These are phyloP conservation scores for Daldinia sp. DNA, from an alignment of 2,329 filamentous ascomycete species.

Conservation along the genomic window DNA sequence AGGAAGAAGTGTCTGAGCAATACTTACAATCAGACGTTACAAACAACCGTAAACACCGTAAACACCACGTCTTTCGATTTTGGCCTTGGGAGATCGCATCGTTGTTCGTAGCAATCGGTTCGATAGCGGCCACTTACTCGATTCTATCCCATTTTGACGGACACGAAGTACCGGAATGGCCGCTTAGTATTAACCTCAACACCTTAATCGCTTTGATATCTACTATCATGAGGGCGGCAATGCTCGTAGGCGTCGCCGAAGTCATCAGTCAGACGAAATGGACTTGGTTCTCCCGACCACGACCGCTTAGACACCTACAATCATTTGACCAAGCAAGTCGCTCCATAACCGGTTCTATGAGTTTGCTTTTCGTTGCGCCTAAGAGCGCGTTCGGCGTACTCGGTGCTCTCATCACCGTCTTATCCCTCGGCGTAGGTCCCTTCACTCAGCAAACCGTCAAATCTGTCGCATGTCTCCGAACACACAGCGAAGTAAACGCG, in stretches of 20 bases:
- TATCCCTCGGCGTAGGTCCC: constrained; percentile 44
- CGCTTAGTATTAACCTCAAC: constrained; percentile 37
- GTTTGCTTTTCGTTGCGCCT: constrained; percentile 38
- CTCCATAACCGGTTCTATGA: constrained; percentile 41
- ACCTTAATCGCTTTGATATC: constrained; percentile 34
- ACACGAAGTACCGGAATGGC: constrained; percentile 30
- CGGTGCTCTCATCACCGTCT: constrained; percentile 39
- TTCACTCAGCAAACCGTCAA: constrained; percentile 46
- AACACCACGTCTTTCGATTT: constrained; percentile 31
- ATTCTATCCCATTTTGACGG: constrained; percentile 24
- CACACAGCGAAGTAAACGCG: constrained; percentile 19
- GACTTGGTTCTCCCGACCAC: constrained; percentile 44
- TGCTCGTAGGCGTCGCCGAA: constrained; percentile 43
- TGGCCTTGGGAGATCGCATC: constrained; percentile 32
- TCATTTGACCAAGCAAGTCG: constrained; percentile 47
- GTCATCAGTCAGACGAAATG: constrained; percentile 48
- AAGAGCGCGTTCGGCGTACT: constrained; percentile 16
- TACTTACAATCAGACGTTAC: neutral
- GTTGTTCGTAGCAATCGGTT: constrained; percentile 14
- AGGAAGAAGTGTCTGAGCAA: neutral
- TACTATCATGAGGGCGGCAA: constrained; percentile 37
- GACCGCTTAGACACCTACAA: constrained; percentile 44
- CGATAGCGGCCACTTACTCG: constrained; percentile 28
- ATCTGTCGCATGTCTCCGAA: constrained; percentile 34
- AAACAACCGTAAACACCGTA: neutral